Percentiles rank a stretch among this genome's conserved stretches.
phyloP scores from a whole-genome alignment of 192 early-diverging fungal species.

The Entomortierella lignicola region DNA sequence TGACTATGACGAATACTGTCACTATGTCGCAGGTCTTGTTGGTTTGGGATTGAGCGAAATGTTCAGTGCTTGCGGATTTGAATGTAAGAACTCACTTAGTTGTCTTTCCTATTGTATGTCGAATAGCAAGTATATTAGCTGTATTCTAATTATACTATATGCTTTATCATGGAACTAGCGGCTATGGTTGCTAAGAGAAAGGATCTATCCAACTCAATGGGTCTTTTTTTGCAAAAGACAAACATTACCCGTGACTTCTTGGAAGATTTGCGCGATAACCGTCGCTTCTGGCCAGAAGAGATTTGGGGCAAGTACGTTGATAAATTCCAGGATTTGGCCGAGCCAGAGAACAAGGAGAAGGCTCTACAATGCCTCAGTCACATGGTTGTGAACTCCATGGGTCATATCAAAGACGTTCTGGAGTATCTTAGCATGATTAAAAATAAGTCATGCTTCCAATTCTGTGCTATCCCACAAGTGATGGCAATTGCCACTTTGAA shows the following conservation, averaged over 20 bases:
- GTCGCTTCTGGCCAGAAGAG: slow-evolving; percentile 96
- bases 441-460: slow-evolving; percentile 88
- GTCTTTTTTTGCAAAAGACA: slow-evolving; percentile 97
- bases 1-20: slow-evolving; percentile 97
- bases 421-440: slow-evolving; percentile 84
- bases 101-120: neutral
- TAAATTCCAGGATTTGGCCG: slow-evolving; percentile 76
- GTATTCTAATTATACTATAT: neutral
- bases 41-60: slow-evolving; percentile 92
- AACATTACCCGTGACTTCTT: slow-evolving; percentile 98
- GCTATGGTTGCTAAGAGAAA: slow-evolving; percentile 44
- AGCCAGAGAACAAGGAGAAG: slow-evolving; percentile 71
- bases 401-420: slow-evolving; percentile 87
- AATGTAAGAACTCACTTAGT: slow-evolving; percentile 55
- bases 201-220: slow-evolving; percentile 88
- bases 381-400: slow-evolving; percentile 88
- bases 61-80: slow-evolving; percentile 88
- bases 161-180: neutral
- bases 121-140: neutral
- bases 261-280: slow-evolving; percentile 89
- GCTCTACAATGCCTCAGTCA: slow-evolving; percentile 88
- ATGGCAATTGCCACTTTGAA: slow-evolving; percentile 97
- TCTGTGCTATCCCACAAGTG: slow-evolving; percentile 99
- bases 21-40: slow-evolving; percentile 97
- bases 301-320: slow-evolving; percentile 90